Conservation (phyloP, 257 asterid species). For the Rhazya stricta region DNA sequence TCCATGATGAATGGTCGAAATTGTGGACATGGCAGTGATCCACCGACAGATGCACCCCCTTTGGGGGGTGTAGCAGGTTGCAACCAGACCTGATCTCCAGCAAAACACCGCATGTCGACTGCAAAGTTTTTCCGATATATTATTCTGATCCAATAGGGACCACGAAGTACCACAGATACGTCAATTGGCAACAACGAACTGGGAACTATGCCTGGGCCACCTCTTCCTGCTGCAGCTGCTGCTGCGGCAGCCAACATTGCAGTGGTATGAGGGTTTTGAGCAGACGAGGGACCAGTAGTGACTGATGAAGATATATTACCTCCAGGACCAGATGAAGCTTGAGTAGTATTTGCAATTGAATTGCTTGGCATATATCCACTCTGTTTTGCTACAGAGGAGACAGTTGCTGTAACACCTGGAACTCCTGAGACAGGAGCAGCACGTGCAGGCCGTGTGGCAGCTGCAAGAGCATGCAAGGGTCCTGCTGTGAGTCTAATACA, state of each 20-base stretch:
- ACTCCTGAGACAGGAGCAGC: constrained; percentile 97
- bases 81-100: constrained; percentile 99
- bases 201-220: constrained; percentile 98
- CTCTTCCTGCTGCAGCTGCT: constrained; percentile 84
- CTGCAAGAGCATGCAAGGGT: constrained; percentile 98
- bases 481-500: constrained; percentile 98
- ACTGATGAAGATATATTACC: constrained; percentile 45
- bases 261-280: constrained; percentile 51
- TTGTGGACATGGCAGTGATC: constrained; percentile 98
- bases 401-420: constrained; percentile 52
- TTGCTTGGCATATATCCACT: constrained; percentile 50
- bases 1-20: constrained; percentile 99
- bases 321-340: constrained; percentile 59
- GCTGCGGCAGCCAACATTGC: constrained; percentile 87
- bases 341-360: constrained; percentile 47
- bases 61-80: constrained; percentile 99
- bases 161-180: constrained; percentile 96
- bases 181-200: constrained; percentile 97
- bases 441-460: constrained; percentile 99
- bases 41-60: constrained; percentile 87
- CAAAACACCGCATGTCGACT: constrained; percentile 99
- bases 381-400: constrained; percentile 67
- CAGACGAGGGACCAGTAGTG: constrained; percentile 45
- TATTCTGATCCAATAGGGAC: constrained; percentile 98
- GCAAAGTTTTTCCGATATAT: constrained; percentile 91